Percentiles rank a stretch among this genome's conserved stretches.
Evolutionary conservation across 1,284 basidiomycete species (phyloP).

Genomic region (Ganoderma boninense): DNA sequence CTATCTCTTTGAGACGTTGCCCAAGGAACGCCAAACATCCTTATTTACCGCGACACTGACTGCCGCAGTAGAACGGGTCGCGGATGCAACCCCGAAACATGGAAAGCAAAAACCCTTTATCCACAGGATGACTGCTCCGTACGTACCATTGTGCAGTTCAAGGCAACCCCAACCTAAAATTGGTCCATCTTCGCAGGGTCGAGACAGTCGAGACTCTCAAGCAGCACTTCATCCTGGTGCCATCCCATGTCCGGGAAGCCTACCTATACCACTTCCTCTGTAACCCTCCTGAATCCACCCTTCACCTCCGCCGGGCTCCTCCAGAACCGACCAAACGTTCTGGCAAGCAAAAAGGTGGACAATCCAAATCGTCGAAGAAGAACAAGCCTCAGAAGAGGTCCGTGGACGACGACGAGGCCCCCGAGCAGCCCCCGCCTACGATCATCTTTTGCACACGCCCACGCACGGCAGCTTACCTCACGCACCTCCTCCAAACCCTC

Average conservation of each 20-base stretch:
- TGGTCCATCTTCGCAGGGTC: constrained; percentile 56
- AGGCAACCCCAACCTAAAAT: constrained; percentile 11
- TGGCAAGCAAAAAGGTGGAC: constrained; percentile 26
- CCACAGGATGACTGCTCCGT: constrained; percentile 84
- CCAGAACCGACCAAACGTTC: constrained; percentile 54
- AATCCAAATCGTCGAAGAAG: constrained; percentile 45
- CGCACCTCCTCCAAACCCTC: constrained; percentile 80
- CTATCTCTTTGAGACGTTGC: constrained; percentile 82
- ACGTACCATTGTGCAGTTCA: constrained; percentile 40
- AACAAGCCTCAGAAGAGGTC: constrained; percentile 43
- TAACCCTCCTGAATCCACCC: constrained; percentile 84
- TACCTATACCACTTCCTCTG: constrained; percentile 93
- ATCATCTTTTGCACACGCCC: constrained; percentile 95
- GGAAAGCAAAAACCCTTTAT: constrained; percentile 92
- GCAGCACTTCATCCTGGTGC: constrained; percentile 93
- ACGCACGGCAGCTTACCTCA: constrained; percentile 90
- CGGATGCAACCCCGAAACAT: constrained; percentile 74
- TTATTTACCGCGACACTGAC: constrained; percentile 97
- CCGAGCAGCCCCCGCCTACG: constrained; percentile 83
- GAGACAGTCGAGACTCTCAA: constrained; percentile 88
- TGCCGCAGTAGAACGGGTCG: constrained; percentile 85
- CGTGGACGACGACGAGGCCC: constrained; percentile 54
- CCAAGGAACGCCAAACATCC: constrained; percentile 91
- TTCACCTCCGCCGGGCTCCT: constrained; percentile 68
- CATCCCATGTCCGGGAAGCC: constrained; percentile 93